Base-by-base conservation (phyloP, 805 yeast genomes). In the Sugiyamaella smithiae region DNA sequence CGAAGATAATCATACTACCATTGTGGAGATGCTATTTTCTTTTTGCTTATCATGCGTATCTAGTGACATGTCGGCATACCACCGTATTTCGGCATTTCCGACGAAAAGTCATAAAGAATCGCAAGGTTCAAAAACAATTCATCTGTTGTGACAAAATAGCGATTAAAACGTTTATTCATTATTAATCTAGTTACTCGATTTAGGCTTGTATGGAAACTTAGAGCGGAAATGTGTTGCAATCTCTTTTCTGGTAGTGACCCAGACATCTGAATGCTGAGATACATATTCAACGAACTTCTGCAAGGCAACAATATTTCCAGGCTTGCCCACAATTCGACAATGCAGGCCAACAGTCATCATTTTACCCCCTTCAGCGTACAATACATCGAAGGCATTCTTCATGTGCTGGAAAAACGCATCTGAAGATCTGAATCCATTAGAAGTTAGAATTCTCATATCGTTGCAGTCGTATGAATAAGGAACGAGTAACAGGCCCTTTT, bases 281-380 rank as follows among this genome's bases (percentile, higher is more conserved):
- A 66, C 64, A 41, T 68, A 67, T 36, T 67, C 65, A 60, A 68
- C 61, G 44, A 68, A 67, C 57, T 65, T 65, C 36, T 63, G 57
- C 43, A 68, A 55, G 3, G 70, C 71, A 43, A 61, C 63, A 49
- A 61, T 59, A 47, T 68, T 54, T 19, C 71, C 72, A 5, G 72
- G 71, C 45, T 67, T 67, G 19, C 69, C 71, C 22, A 67, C 53
- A 35, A 68, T 61, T 51, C 72, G 59, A 14, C 68, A 60, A 43
- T 68, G 72, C 53, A 68, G 53, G 5, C 69, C 69, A 29, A 68
- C 62, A 19, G 67, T 67, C 70, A 68, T 68, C 61, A 68, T 67
- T 47, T 65, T 63, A 14, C 61, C 60, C 4, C 70, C 71, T 54
- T 68, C 72, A 19, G 61, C 62, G 47, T 68, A 67, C n/a, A 68